A percentile compares a stretch with the other conserved stretches of the same genome.
These are phyloP conservation scores for Cardiospermum halicacabum DNA, from an alignment of 345 rosid genomes.

Conservation along the genomic window DNA sequence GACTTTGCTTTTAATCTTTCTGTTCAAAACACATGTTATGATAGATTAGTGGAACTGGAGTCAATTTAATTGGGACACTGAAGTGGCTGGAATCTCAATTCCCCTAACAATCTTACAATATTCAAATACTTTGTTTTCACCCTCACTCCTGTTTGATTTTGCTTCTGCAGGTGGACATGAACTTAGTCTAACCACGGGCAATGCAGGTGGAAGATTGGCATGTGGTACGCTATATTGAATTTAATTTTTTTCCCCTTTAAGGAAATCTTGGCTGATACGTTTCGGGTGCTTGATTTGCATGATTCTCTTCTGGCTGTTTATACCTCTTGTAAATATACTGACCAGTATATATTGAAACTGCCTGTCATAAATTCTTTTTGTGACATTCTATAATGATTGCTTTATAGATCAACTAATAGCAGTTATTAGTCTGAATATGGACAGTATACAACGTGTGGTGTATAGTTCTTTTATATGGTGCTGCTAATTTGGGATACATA, in stretches of 20 bases:
- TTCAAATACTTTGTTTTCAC: constrained; percentile 1
- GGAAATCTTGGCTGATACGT: not conserved
- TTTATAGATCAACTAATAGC: not conserved
- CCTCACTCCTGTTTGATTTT: constrained; percentile 21
- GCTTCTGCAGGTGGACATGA: constrained; percentile 82
- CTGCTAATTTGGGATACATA: not conserved
- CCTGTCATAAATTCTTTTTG: not conserved
- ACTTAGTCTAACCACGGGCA: constrained; percentile 91
- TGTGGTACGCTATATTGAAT: constrained; percentile 73
- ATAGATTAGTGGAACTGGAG: not conserved
- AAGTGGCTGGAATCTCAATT: not conserved
- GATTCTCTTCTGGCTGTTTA: not conserved
- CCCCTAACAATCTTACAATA: not conserved
- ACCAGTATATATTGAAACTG: not conserved
- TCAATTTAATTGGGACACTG: not conserved
- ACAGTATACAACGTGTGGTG: not conserved
- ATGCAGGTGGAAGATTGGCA: constrained; percentile 99
- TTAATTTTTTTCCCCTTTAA: not conserved
- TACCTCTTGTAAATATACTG: not conserved
- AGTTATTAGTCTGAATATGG: not conserved
- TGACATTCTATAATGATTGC: not conserved
- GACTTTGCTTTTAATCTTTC: not conserved
- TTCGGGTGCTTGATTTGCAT: not conserved
- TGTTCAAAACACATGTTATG: not conserved
- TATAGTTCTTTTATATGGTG: not conserved